Percentiles rank a stretch among this genome's conserved stretches.
Evolutionary conservation across 2,329 filamentous ascomycete species (phyloP).

Genomic region (Thelonectria rubi): DNA sequence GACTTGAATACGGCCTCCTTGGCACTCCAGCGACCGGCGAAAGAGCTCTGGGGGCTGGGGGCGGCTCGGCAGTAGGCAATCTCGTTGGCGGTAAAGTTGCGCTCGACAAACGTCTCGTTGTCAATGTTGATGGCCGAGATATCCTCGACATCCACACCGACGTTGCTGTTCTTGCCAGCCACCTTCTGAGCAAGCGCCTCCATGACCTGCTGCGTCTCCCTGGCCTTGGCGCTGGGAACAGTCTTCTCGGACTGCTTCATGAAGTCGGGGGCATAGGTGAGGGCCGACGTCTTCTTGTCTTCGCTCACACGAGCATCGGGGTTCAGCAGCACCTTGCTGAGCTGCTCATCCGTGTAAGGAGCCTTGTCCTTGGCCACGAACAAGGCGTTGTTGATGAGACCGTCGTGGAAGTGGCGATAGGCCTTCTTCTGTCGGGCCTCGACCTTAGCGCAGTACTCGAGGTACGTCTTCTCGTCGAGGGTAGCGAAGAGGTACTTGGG

Average conservation of each 20-base stretch:
- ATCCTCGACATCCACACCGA: conserved; percentile 94
- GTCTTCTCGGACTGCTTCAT: conserved; percentile 71
- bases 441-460: conserved; percentile 86
- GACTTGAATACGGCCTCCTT: conserved; percentile 99
- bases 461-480: conserved; percentile 87
- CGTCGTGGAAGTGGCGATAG: conserved; percentile 98
- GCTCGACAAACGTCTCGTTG: conserved; percentile 92
- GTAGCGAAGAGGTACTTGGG: conserved; percentile 94
- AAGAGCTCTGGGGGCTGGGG: conserved; percentile 84
- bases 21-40: conserved; percentile 94
- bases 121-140: conserved; percentile 88
- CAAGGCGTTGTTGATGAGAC: conserved; percentile 95
- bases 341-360: conserved; percentile 89
- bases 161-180: conserved; percentile 70
- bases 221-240: conserved; percentile 57
- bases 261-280: conserved; percentile 76
- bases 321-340: conserved; percentile 90
- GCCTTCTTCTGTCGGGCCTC: conserved; percentile 96
- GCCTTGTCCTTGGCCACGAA: conserved; percentile 95
- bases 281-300: conserved; percentile 86
- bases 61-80: conserved; percentile 86
- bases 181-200: conserved; percentile 77
- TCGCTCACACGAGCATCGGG: conserved; percentile 84
- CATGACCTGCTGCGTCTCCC: conserved; percentile 78
- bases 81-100: conserved; percentile 90